phyloP scores from a whole-genome alignment of 306 rosid genomes.

The Castanea sativa region DNA sequence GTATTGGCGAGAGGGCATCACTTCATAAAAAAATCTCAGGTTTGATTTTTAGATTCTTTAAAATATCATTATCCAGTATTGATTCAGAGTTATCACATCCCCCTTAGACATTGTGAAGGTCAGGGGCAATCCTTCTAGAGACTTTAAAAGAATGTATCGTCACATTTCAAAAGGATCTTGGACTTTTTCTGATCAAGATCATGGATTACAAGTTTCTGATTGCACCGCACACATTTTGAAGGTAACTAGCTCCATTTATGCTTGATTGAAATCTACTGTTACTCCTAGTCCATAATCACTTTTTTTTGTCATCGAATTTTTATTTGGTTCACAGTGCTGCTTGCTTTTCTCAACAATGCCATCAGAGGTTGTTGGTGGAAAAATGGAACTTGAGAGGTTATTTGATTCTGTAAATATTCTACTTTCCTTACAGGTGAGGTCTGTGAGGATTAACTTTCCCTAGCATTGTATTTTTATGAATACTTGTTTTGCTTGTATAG shows the following conservation, averaged over 20 bases:
- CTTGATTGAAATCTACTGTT: neutral
- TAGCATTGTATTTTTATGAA: too few relatives aligned
- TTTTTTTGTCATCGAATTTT: neutral
- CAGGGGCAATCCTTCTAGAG: conserved; percentile 57
- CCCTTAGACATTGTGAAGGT: conserved; percentile 26
- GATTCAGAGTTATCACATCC: neutral
- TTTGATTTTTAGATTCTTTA: neutral
- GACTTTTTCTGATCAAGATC: conserved; percentile 82
- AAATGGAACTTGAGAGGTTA: conserved; percentile 53
- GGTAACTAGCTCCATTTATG: conserved; percentile 29
- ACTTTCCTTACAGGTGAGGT: conserved; percentile 48
- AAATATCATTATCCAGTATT: neutral
- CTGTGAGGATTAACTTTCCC: conserved; percentile 21
- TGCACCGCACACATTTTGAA: conserved; percentile 72
- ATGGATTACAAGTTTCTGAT: conserved; percentile 89
- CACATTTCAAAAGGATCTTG: conserved; percentile 83
- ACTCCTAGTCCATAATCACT: neutral
- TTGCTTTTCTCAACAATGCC: conserved; percentile 57
- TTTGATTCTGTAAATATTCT: conserved; percentile 66
- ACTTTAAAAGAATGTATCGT: conserved; percentile 61
- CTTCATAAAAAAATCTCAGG: conserved; percentile 38
- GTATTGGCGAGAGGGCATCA: conserved; percentile 18
- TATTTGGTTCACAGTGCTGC: conserved; percentile 50
- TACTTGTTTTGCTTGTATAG: too few relatives aligned
- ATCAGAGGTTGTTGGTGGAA: conserved; percentile 64